Evolutionary conservation across 495 filamentous ascomycete genomes (phyloP), one percentile per base, ranked within the genome.

Genomic region (Aspergillus cristatus): DNA sequence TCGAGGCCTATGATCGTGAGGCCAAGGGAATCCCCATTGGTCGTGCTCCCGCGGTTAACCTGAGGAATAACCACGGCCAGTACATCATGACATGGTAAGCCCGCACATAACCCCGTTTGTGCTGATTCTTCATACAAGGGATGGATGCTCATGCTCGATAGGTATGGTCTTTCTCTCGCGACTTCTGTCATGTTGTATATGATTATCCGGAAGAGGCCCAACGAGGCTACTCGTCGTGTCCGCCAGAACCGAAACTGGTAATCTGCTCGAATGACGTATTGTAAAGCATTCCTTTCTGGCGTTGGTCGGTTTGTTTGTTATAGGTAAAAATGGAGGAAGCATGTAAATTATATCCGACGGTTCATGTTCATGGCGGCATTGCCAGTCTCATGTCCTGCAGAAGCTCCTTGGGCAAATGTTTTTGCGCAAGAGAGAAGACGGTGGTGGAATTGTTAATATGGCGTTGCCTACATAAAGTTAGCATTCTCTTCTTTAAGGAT

Each of bases 1-100:
- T 95, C 18, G 72, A 74, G 48, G 54, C 75, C 13, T 79, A 82
- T 55, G 76, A 86, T 34, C 68, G 84, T 50, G 69, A 80, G 48
- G 73, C 72, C 7, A 81, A 79, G 42, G 91, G 93, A n/a, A 80
- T 91, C 28, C 91, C 91, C 1, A 90, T 97, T 57, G 93, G 86
- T n/a, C 74, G 88, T 53, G 64, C 86, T 4, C 75, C 91, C 4
- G 86, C 91, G 64, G 91, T 98, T 41, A 94, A 91, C 60, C 62
- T 98, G 58, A 75, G 84, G 54, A 98, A 98, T 55, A 96, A 90
- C 58, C 91, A 98, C 62, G 78, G 84, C 47, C 90, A 98, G 65
- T 98, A 98, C 54, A 96, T 98, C 40, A 89, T 95, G 56, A 98
- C 91, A 36, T 98, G 91, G 91, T 95, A 76, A 53, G 78, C 67